These are phyloP conservation scores for Inga laurina DNA, from an alignment of 306 rosid species.

Conservation along the genomic window DNA sequence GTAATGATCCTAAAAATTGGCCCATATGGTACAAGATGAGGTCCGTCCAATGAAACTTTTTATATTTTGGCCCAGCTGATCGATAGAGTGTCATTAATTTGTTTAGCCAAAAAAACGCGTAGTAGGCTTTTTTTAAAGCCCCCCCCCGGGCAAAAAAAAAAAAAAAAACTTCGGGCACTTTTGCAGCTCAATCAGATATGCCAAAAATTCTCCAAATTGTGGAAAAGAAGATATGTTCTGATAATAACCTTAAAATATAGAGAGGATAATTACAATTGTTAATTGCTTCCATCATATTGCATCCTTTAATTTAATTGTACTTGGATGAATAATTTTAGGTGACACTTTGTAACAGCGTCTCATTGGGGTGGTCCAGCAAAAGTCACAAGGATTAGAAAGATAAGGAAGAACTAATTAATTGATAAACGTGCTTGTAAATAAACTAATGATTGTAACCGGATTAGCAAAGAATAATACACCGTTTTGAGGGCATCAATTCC, in stretches of 20 bases:
- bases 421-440: not conserved
- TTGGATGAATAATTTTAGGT: no score
- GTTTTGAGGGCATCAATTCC: not conserved
- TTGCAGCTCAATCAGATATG: no score
- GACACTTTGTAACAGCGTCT: no score
- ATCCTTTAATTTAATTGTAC: not conserved
- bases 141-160: no score
- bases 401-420: not conserved
- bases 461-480: not conserved
- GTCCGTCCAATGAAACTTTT: not conserved
- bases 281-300: not conserved
- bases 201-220: no score
- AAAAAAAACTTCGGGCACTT: no score
- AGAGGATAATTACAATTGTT: not conserved
- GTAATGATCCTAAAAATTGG: not conserved
- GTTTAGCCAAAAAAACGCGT: not conserved
- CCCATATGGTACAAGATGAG: not conserved
- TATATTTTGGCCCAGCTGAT: not conserved
- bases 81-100: not conserved
- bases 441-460: not conserved
- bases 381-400: no score
- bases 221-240: no score
- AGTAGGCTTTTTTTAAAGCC: not conserved
- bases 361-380: no score
- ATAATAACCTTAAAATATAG: no score